These are phyloP conservation scores for Raddia guianensis DNA, from an alignment of 176 grass and related monocot species.

Conservation along the genomic window DNA sequence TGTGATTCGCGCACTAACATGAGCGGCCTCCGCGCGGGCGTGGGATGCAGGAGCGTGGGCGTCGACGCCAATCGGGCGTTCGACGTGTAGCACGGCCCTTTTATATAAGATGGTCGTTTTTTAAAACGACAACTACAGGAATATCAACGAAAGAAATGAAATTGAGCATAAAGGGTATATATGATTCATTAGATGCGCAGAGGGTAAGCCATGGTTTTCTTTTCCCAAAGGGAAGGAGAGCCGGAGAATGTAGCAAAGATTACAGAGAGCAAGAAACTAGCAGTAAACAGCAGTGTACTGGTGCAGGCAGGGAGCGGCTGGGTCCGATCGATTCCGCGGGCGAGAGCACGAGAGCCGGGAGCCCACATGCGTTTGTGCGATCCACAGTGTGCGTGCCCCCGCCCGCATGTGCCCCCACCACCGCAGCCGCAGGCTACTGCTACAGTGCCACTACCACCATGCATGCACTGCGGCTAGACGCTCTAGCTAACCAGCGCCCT, in stretches of 20 bases:
- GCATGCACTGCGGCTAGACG: neutral
- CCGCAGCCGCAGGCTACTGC: constrained; percentile 7
- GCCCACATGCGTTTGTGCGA: constrained; percentile 34
- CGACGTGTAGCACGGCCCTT: too few species aligned
- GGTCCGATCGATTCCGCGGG: constrained; percentile 7
- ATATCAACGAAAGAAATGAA: too few species aligned
- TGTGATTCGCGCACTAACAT: too few species aligned
- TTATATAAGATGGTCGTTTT: too few species aligned
- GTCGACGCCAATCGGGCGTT: too few species aligned
- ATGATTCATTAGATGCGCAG: neutral
- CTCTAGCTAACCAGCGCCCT: neutral
- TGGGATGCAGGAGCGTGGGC: too few species aligned
- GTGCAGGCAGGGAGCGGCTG: constrained; percentile 30
- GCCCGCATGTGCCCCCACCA: constrained; percentile 14
- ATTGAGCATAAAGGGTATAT: too few species aligned
- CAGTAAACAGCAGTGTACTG: constrained; percentile 40
- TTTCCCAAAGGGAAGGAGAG: too few species aligned
- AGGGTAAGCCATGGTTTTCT: neutral
- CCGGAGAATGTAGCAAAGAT: constrained; percentile 16
- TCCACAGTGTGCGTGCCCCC: neutral
- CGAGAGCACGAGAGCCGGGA: constrained; percentile 22
- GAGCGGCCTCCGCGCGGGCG: too few species aligned
- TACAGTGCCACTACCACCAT: neutral
- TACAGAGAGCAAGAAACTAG: neutral
- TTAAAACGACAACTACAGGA: too few species aligned